phyloP scores from a whole-genome alignment of 192 early-diverging fungal genomes.

The Phycomyces blakesleeanus region DNA sequence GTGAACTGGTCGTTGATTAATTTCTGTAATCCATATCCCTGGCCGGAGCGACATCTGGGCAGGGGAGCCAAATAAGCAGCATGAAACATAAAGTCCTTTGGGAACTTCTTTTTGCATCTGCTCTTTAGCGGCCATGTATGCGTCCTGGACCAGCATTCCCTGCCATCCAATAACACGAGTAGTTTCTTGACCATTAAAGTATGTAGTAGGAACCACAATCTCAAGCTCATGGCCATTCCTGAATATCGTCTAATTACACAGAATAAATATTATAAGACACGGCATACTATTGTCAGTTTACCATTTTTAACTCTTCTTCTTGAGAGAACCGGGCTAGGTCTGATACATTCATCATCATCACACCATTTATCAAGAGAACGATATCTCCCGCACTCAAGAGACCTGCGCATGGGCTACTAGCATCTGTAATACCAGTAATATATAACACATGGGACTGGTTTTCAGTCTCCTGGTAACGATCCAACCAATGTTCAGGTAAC shows the following conservation, averaged over 20 bases:
- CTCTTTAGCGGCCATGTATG: slow-evolving; percentile 62
- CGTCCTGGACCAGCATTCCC: slow-evolving; percentile 72
- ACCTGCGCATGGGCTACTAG: slow-evolving; percentile 48
- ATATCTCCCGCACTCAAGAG: slow-evolving; percentile 62
- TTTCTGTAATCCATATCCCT: slow-evolving; percentile 73
- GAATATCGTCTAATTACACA: slow-evolving; percentile 47
- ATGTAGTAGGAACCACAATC: slow-evolving; percentile 61
- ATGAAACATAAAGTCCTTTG: slow-evolving; percentile 58
- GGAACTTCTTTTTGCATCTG: slow-evolving; percentile 56
- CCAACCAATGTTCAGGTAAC: slow-evolving; percentile 52
- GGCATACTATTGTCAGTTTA: too few relatives aligned
- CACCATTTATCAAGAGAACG: slow-evolving; percentile 63
- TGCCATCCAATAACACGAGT: slow-evolving; percentile 77
- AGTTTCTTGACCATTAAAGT: slow-evolving; percentile 49
- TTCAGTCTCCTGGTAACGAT: slow-evolving; percentile 40
- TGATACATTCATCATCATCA: slow-evolving; percentile 49
- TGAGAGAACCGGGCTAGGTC: slow-evolving; percentile 52
- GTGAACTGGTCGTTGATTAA: slow-evolving; percentile 52
- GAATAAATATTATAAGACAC: too few relatives aligned
- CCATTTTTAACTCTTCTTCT: slow-evolving; percentile 49
- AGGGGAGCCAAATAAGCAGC: slow-evolving; percentile 58
- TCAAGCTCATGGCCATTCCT: slow-evolving; percentile 67
- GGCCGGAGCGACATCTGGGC: slow-evolving; percentile 47
- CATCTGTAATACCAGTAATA: slow-evolving; percentile 51
- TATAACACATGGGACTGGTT: slow-evolving; percentile 51